Evolutionary conservation across 176 grass and related monocot species (phyloP).

Genomic region (Aegilops longissima): DNA sequence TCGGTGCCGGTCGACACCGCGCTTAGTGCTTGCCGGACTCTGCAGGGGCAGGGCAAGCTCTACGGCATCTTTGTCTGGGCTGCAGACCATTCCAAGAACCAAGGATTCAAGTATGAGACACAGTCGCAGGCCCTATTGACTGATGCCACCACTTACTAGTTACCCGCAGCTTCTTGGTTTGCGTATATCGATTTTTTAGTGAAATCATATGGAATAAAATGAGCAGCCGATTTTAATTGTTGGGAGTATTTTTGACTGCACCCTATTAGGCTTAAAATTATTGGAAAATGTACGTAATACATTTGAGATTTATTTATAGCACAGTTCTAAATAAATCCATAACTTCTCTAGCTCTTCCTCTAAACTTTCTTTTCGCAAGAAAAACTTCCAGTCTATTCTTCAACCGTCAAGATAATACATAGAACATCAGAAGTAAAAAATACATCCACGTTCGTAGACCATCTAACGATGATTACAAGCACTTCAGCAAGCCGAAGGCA

Average conservation of each 20-base stretch:
- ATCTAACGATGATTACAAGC: no score
- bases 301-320: background rate
- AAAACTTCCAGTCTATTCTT: no score
- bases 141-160: constrained; percentile 20
- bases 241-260: no score
- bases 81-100: constrained; percentile 50
- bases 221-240: background rate
- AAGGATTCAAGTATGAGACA: constrained; percentile 69
- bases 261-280: background rate
- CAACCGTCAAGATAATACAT: no score
- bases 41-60: constrained; percentile 61
- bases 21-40: constrained; percentile 45
- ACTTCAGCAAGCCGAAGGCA: no score
- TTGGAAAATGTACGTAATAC: background rate
- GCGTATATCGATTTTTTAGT: background rate
- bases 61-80: constrained; percentile 81
- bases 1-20: constrained; percentile 49
- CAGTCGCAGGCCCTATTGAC: constrained; percentile 56
- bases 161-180: background rate
- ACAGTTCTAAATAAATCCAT: background rate
- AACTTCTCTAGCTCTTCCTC: background rate
- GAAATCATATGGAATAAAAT: background rate
- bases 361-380: no score
- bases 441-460: no score
- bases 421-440: no score